These are phyloP conservation scores for Arthroderma sp. DNA, from an alignment of 2,329 filamentous ascomycete genomes.

Conservation along the genomic window DNA sequence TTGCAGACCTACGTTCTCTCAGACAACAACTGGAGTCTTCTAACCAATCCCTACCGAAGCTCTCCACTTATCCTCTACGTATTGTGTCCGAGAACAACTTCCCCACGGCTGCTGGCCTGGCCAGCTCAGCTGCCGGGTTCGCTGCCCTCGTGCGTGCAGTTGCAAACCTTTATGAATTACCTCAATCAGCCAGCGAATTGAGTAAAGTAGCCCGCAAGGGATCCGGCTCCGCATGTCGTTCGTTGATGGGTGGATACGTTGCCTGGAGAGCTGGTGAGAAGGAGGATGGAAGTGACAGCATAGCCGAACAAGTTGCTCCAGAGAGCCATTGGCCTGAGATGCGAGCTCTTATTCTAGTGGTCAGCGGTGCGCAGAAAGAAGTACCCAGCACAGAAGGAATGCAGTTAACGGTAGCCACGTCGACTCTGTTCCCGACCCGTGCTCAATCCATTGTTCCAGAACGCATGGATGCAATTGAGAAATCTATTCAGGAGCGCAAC, in stretches of 20 bases:
- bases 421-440: slow-evolving; percentile 69
- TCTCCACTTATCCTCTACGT: slow-evolving; percentile 63
- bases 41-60: slow-evolving; percentile 64
- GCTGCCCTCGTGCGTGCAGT: slow-evolving; percentile 63
- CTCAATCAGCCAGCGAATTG: slow-evolving; percentile 67
- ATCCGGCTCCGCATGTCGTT: slow-evolving; percentile 86
- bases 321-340: slow-evolving; percentile 91
- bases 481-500: slow-evolving; percentile 63
- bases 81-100: slow-evolving; percentile 98
- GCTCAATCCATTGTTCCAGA: slow-evolving; percentile 65
- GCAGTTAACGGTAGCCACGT: slow-evolving; percentile 92
- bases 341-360: slow-evolving; percentile 83
- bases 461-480: slow-evolving; percentile 75
- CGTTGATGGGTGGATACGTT: slow-evolving; percentile 88
- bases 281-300: slow-evolving; percentile 71
- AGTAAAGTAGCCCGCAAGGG: slow-evolving; percentile 85
- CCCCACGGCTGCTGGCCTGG: slow-evolving; percentile 85
- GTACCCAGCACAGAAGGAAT: slow-evolving; percentile 87
- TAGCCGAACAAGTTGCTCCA: slow-evolving; percentile 77
- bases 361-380: slow-evolving; percentile 87
- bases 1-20: slow-evolving; percentile 69
- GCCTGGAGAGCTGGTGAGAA: slow-evolving; percentile 75
- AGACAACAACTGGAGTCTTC: slow-evolving; percentile 62
- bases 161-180: slow-evolving; percentile 80
- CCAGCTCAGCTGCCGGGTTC: slow-evolving; percentile 53